Conservation (phyloP, 495 filamentous ascomycete species). For the Penicillium parvum region DNA sequence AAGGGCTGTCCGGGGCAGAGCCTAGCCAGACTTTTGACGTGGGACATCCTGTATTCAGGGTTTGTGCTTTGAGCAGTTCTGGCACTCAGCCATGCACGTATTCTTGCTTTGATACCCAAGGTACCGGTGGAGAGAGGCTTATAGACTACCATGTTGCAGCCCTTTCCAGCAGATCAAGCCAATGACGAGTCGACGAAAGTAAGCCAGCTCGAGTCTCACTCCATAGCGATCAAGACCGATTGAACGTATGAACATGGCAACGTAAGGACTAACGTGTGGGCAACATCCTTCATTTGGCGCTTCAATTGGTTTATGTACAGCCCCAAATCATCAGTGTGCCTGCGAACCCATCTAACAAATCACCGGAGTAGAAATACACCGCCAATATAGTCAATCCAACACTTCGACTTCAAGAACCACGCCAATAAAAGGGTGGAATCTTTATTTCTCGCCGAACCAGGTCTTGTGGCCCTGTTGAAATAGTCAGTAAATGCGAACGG, state of each 20-base stretch:
- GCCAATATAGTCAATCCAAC: slow-evolving; percentile 21
- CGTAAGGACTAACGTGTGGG: slow-evolving; percentile 5
- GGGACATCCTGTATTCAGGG: no score
- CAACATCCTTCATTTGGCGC: slow-evolving; percentile 33
- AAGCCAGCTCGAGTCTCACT: not conserved
- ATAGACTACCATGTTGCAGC: no score
- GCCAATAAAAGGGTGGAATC: slow-evolving; percentile 7
- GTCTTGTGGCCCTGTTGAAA: slow-evolving; percentile 73
- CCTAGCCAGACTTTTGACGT: no score
- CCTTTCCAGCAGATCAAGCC: no score
- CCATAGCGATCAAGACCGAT: not conserved
- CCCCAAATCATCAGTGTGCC: slow-evolving; percentile 31
- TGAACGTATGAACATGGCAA: not conserved
- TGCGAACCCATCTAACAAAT: slow-evolving; percentile 27
- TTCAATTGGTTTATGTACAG: slow-evolving; percentile 46
- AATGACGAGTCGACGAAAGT: slow-evolving; percentile 1
- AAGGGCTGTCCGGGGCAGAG: no score
- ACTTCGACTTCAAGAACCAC: slow-evolving; percentile 8
- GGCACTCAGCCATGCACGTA: no score
- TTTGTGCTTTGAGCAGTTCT: no score
- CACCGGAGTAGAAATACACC: slow-evolving; percentile 42
- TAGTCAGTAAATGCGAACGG: slow-evolving; percentile 23
- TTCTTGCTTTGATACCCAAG: no score
- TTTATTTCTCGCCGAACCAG: slow-evolving; percentile 69
- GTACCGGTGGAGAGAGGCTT: no score